Evolutionary conservation across 192 early-diverging fungal genomes (phyloP).

Genomic region (Coemansia asiatica): DNA sequence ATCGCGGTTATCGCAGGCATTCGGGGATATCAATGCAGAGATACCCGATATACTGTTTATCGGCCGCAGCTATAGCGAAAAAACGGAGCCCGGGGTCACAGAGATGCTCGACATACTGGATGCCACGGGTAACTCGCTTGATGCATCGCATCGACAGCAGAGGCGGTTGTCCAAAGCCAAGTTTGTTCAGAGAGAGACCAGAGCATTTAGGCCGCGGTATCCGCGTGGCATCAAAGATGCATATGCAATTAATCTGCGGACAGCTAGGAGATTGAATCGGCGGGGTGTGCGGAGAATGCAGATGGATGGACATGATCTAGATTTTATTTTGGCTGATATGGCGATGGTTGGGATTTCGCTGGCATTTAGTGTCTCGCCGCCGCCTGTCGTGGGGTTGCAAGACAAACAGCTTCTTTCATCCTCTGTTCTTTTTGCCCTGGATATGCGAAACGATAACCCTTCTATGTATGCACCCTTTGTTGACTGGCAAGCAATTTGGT

Average conservation of each 20-base stretch:
- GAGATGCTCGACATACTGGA: conserved; percentile 10
- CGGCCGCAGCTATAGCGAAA: conserved; percentile 19
- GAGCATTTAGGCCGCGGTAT: conserved; percentile 13
- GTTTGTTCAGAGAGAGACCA: conserved; percentile 10
- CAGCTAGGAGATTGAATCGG: conserved; percentile 15
- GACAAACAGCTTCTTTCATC: conserved; percentile 14
- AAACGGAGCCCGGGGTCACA: conserved; percentile 8
- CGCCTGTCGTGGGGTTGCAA: conserved; percentile 1
- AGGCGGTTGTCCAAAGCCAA: conserved; percentile 9
- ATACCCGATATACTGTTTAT: conserved; percentile 27
- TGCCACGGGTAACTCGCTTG: background rate
- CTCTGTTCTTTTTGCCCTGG: conserved; percentile 19
- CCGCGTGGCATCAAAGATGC: conserved; percentile 21
- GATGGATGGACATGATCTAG: conserved; percentile 17
- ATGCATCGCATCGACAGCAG: conserved; percentile 10
- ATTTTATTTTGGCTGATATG: conserved; percentile 30
- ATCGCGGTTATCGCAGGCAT: conserved; percentile 3
- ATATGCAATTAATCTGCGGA: conserved; percentile 23
- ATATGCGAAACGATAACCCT: conserved; percentile 23
- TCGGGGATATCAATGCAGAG: no score
- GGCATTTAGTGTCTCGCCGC: conserved; percentile 31
- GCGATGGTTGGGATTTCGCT: conserved; percentile 19
- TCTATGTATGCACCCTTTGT: conserved; percentile 17
- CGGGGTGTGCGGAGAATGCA: conserved; percentile 14
- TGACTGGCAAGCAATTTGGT: conserved; percentile 23